Percentiles rank a stretch among this genome's conserved stretches.
Evolutionary conservation across 2,329 filamentous ascomycete genomes (phyloP).

Genomic region (Fusarium verrucosum): DNA sequence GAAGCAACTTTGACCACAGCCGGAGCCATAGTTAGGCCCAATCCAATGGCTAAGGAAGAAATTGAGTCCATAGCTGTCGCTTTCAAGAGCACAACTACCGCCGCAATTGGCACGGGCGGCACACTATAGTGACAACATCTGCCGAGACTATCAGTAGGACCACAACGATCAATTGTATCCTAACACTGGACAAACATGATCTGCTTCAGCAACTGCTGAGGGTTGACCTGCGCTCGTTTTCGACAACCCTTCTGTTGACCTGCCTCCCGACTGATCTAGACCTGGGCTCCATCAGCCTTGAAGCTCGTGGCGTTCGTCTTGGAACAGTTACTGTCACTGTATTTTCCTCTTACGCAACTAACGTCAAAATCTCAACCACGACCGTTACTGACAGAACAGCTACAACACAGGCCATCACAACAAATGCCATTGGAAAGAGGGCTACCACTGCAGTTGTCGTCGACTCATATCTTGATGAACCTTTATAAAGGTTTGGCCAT

Average conservation of each 20-base stretch:
- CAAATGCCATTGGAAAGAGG: slow-evolving; percentile 26
- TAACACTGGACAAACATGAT: slow-evolving; percentile 25
- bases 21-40: slow-evolving; percentile 38
- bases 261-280: slow-evolving; percentile 17
- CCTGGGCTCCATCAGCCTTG: slow-evolving; percentile 13
- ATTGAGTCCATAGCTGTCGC: slow-evolving; percentile 28
- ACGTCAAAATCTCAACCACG: slow-evolving; percentile 22
- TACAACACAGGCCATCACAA: slow-evolving; percentile 21
- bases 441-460: slow-evolving; percentile 24
- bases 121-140: slow-evolving; percentile 35
- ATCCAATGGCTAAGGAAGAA: slow-evolving; percentile 31
- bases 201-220: not conserved
- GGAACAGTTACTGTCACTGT: slow-evolving; percentile 20
- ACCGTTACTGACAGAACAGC: slow-evolving; percentile 28
- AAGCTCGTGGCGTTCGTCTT: slow-evolving; percentile 17
- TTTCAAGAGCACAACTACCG: slow-evolving; percentile 34
- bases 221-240: slow-evolving; percentile 18
- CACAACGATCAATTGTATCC: slow-evolving; percentile 37
- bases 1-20: slow-evolving; percentile 20
- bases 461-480: not conserved
- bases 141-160: slow-evolving; percentile 33
- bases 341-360: slow-evolving; percentile 25
- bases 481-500: no score
- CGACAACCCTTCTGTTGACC: slow-evolving; percentile 19
- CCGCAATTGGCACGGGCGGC: slow-evolving; percentile 30